A percentile compares a stretch with the other conserved stretches of the same genome.
These are phyloP conservation scores for Scenedesmus sp. DNA, from an alignment of 163 green algal species.

Conservation along the genomic window DNA sequence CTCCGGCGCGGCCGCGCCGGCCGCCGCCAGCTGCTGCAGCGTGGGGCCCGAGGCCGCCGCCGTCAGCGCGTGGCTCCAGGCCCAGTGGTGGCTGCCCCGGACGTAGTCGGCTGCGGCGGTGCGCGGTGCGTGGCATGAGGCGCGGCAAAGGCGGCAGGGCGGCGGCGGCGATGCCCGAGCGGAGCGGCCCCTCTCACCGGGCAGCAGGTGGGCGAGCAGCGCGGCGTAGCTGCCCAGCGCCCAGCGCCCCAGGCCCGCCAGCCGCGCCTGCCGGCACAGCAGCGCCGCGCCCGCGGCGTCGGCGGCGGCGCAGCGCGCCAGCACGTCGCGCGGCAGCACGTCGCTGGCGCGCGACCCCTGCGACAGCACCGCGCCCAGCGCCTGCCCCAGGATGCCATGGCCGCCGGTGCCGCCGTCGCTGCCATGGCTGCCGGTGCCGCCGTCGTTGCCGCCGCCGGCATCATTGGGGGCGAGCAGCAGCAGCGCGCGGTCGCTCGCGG, in stretches of 20 bases:
- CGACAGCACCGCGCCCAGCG: neutral
- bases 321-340: conserved; percentile 18
- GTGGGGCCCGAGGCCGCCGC: conserved; percentile 3
- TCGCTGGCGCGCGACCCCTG: neutral
- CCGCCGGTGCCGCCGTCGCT: neutral
- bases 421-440: neutral
- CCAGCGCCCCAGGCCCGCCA: conserved; percentile 6
- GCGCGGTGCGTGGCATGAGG: neutral
- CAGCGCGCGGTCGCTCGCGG: conserved; percentile 8
- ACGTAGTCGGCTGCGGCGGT: conserved; percentile 21
- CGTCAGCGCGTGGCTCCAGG: conserved; percentile 8
- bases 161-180: too few relatives aligned
- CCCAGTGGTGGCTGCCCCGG: conserved; percentile 29
- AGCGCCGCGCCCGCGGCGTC: conserved; percentile 11
- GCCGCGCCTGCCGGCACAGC: neutral
- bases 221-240: conserved; percentile 3
- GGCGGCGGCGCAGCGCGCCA: neutral
- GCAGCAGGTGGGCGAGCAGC: conserved; percentile 17
- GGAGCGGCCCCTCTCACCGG: conserved; percentile 2
- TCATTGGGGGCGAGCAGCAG: conserved; percentile 30
- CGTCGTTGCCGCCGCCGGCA: neutral
- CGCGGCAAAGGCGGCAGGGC: neutral
- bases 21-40: neutral
- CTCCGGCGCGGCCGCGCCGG: conserved; percentile 6
- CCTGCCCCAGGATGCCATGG: conserved; percentile 6